Conservation (phyloP, 2,329 filamentous ascomycete species). For the Diaporthe helianthi region DNA sequence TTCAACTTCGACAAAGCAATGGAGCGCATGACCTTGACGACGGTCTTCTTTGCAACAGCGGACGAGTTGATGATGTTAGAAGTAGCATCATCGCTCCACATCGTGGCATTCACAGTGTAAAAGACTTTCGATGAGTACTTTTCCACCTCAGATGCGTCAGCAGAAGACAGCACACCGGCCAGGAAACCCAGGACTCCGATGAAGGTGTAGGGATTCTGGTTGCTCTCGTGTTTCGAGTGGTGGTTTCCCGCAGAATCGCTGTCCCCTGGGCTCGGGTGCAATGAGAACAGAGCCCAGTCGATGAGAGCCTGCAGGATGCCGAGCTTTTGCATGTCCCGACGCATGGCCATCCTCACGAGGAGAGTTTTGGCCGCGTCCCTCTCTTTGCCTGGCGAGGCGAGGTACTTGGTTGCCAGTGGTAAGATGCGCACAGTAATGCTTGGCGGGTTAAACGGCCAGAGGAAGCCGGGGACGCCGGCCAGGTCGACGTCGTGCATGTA, state of each 20-base stretch:
- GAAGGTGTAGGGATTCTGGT: constrained; percentile 71
- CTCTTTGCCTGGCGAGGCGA: constrained; percentile 82
- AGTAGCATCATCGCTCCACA: constrained; percentile 53
- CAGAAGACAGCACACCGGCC: constrained; percentile 74
- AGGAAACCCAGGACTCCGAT: constrained; percentile 83
- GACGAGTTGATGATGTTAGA: constrained; percentile 69
- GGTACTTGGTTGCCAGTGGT: constrained; percentile 72
- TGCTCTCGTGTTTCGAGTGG: constrained; percentile 35
- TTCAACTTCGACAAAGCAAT: constrained; percentile 72
- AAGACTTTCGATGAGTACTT: constrained; percentile 72
- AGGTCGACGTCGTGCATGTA: constrained; percentile 55
- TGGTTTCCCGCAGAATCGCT: constrained; percentile 31
- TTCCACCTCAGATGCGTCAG: constrained; percentile 77
- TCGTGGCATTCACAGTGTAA: constrained; percentile 58
- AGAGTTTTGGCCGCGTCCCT: constrained; percentile 85
- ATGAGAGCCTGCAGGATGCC: constrained; percentile 73
- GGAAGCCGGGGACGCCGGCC: constrained; percentile 54
- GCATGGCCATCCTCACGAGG: constrained; percentile 80
- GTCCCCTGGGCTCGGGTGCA: constrained; percentile 54
- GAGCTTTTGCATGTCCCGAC: constrained; percentile 85
- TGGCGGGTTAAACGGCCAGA: constrained; percentile 68
- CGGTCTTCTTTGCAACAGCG: constrained; percentile 79
- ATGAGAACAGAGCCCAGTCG: constrained; percentile 70
- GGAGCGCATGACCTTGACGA: constrained; percentile 85
- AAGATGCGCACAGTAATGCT: constrained; percentile 75